These are phyloP conservation scores for Penicillium fimorum DNA, from an alignment of 495 filamentous ascomycete genomes.

Conservation along the genomic window DNA sequence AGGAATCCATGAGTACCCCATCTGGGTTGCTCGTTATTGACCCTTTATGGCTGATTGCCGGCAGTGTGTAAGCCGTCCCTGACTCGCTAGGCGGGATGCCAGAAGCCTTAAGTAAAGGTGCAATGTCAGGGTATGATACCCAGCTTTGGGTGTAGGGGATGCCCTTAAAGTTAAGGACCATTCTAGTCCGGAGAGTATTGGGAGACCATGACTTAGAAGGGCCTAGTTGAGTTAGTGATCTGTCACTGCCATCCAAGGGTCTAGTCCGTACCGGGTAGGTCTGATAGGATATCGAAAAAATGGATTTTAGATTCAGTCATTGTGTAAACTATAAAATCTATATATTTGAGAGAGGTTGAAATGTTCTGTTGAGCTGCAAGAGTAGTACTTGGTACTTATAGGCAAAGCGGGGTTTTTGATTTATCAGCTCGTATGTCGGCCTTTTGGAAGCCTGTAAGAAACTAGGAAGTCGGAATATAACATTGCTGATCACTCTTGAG, in stretches of 20 bases:
- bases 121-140: slow-evolving; percentile 45
- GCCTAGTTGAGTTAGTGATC: slow-evolving; percentile 23
- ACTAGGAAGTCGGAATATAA: no score
- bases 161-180: slow-evolving; percentile 41
- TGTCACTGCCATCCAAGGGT: not conserved
- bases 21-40: slow-evolving; percentile 27
- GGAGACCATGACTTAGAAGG: slow-evolving; percentile 40
- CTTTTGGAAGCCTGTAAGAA: no score
- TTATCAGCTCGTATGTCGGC: no score
- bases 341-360: not conserved
- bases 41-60: slow-evolving; percentile 35
- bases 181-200: slow-evolving; percentile 40
- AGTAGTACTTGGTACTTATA: no score
- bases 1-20: slow-evolving; percentile 39
- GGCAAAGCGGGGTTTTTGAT: no score
- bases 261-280: slow-evolving; percentile 29
- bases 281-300: slow-evolving; percentile 40
- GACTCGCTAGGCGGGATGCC: slow-evolving; percentile 25
- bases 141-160: slow-evolving; percentile 44
- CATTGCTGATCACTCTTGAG: no score
- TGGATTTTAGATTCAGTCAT: slow-evolving; percentile 36
- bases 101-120: slow-evolving; percentile 28
- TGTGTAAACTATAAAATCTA: not conserved
- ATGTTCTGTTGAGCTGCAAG: not conserved
- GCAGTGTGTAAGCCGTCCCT: slow-evolving; percentile 35